These are phyloP conservation scores for Colletotrichum truncatum DNA, from an alignment of 2,329 filamentous ascomycete genomes.

Conservation along the genomic window DNA sequence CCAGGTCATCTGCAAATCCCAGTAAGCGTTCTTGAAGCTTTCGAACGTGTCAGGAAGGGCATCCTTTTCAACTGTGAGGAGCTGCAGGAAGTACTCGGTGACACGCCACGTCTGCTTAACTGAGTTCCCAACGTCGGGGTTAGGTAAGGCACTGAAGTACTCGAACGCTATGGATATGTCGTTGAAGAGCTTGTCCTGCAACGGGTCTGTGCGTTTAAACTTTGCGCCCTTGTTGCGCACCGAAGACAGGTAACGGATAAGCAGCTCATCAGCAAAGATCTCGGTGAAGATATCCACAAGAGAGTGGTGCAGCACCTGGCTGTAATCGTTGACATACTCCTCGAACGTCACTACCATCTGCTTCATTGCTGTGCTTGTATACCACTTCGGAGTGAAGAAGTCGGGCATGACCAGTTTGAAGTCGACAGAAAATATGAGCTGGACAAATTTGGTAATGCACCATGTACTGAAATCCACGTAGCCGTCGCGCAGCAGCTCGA, in stretches of 20 bases:
- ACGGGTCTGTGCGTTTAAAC: slow-evolving; percentile 87
- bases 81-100: slow-evolving; percentile 81
- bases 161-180: slow-evolving; percentile 91
- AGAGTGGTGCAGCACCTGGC: slow-evolving; percentile 83
- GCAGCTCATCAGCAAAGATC: slow-evolving; percentile 90
- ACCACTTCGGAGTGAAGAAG: slow-evolving; percentile 94
- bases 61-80: slow-evolving; percentile 81
- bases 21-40: slow-evolving; percentile 85
- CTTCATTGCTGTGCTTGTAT: slow-evolving; percentile 85
- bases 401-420: slow-evolving; percentile 84
- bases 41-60: slow-evolving; percentile 81
- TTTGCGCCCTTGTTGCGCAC: slow-evolving; percentile 92
- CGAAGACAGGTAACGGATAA: slow-evolving; percentile 83
- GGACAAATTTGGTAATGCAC: slow-evolving; percentile 88
- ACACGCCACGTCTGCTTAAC: slow-evolving; percentile 95
- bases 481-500: slow-evolving; percentile 82
- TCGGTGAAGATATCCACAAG: slow-evolving; percentile 92
- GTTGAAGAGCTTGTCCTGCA: slow-evolving; percentile 92
- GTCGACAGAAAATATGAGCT: slow-evolving; percentile 89
- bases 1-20: slow-evolving; percentile 95
- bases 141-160: slow-evolving; percentile 81
- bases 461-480: slow-evolving; percentile 96
- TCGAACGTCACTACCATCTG: slow-evolving; percentile 95
- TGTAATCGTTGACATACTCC: slow-evolving; percentile 92
- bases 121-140: slow-evolving; percentile 72